Conservation (phyloP, 768 basidiomycete genomes). For the Russula foetens region DNA sequence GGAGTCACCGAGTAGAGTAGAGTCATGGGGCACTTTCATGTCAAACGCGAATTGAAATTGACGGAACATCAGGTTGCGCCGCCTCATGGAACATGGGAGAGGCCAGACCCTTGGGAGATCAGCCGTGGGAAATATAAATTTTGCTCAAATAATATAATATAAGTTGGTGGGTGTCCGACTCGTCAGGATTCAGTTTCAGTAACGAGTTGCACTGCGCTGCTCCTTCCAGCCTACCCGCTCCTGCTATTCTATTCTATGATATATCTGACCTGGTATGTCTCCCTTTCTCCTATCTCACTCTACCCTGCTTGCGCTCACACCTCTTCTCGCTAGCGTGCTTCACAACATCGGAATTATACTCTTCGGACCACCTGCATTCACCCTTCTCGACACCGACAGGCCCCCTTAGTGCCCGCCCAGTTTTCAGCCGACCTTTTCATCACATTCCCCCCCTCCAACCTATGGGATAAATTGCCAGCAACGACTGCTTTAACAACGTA, state of each 20-base stretch:
- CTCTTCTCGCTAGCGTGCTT: conserved; percentile 19
- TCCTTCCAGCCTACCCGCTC: conserved; percentile 1
- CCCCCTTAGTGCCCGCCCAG: conserved; percentile 60
- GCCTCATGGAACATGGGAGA: no score
- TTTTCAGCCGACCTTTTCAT: conserved; percentile 4
- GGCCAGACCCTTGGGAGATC: no score
- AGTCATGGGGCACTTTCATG: neutral
- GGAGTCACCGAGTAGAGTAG: neutral
- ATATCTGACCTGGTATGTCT: conserved; percentile 18
- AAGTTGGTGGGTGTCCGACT: no score
- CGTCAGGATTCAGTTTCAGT: no score
- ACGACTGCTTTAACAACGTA: conserved; percentile 30
- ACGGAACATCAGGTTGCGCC: no score
- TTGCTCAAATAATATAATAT: no score
- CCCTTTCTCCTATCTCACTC: neutral
- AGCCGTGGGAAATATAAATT: no score
- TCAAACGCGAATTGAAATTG: no score
- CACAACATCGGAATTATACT: conserved; percentile 43
- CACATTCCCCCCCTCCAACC: conserved; percentile 9
- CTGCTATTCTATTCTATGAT: conserved; percentile 23
- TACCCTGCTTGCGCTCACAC: neutral
- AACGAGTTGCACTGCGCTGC: no score
- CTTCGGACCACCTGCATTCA: conserved; percentile 51
- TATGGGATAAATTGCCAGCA: conserved; percentile 44
- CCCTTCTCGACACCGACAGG: conserved; percentile 59